A percentile compares a stretch with the other conserved stretches of the same genome.
Evolutionary conservation across 495 filamentous ascomycete genomes (phyloP).

Genomic region (Penicillium turbatum): DNA sequence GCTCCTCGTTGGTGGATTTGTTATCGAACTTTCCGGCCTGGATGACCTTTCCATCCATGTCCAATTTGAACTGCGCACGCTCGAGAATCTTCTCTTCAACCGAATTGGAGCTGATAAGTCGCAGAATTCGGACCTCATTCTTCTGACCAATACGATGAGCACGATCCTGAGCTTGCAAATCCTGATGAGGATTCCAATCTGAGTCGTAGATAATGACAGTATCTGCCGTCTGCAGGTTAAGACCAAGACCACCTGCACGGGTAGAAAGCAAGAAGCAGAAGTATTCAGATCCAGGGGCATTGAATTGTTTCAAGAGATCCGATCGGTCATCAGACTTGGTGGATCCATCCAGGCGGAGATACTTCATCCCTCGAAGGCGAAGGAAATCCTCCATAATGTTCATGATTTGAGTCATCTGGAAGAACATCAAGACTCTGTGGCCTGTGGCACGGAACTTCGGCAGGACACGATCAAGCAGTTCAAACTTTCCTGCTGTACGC

Average conservation of each 20-base stretch:
- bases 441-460: conserved; percentile 87
- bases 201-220: conserved; percentile 99
- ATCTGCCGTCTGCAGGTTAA: conserved; percentile 95
- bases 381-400: conserved; percentile 99
- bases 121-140: conserved; percentile 95
- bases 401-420: conserved; percentile 99
- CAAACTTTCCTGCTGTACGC: conserved; percentile 96
- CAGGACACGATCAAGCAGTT: conserved; percentile 84
- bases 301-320: conserved; percentile 81
- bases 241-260: conserved; percentile 93
- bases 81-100: conserved; percentile 99
- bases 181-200: conserved; percentile 99
- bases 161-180: conserved; percentile 98
- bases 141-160: conserved; percentile 99
- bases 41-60: conserved; percentile 99
- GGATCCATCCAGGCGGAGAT: conserved; percentile 89
- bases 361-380: conserved; percentile 72
- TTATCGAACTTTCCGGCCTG: conserved; percentile 99
- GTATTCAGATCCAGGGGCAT: conserved; percentile 81
- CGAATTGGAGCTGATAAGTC: conserved; percentile 92
- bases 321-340: conserved; percentile 98
- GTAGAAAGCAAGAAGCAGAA: conserved; percentile 99
- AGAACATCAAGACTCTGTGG: conserved; percentile 98
- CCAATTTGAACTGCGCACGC: conserved; percentile 93
- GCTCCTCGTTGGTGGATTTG: conserved; percentile 97